Base-by-base conservation (phyloP, 495 filamentous ascomycete genomes). In the Arthonia radiata region DNA sequence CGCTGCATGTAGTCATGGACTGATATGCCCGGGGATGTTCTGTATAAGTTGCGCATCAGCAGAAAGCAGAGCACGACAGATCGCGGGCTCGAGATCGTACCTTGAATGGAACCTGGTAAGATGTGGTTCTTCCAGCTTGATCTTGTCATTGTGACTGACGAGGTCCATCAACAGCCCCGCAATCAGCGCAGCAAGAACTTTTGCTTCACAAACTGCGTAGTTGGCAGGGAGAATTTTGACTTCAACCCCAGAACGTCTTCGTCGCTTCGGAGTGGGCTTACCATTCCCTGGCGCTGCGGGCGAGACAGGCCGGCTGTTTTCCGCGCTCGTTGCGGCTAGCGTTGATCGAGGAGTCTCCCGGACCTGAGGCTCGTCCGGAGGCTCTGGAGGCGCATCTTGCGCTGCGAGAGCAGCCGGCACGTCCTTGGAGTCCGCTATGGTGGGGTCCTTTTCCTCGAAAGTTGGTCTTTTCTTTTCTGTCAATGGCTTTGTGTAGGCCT, bases 41-140 rank as follows among this genome's bases (percentile, higher is more conserved):
- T 78, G 30, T 17, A 11, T 12, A 31, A 27, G 17, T 12, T 26
- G 23, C 23, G 34, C n/a, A n/a, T 31, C 31, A 35, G 8, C 18
- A 18, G 17, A 22, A 9, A 24, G 21, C 4, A 22, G 17, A 11
- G 6, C 17, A 16, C 27, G 13, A 4, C n/a, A 13, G 16, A 16
- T n/a, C 13, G 18, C 28, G 2, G 14, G 12, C 9, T 15, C 8
- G 13, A 6, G 5, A 13, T 47, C 19, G 27, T 58, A 77, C 71
- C 82, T 69, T 6, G 86, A 97, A 46, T 97, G 86, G 48, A 97
- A 97, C 27, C 86, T 59, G 14, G 86, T 97, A 26, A 97, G 59
- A 14, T 73, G 67, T 26, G 74, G 78, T 32, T 74, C 71, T 38
- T 71, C 64, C 25, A 92, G 58, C 26, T 81, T 81, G 31, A 92